Evolutionary conservation across 2,329 filamentous ascomycete genomes (phyloP), one percentile per base, ranked within the genome.

Genomic region (Alternaria burnsii): DNA sequence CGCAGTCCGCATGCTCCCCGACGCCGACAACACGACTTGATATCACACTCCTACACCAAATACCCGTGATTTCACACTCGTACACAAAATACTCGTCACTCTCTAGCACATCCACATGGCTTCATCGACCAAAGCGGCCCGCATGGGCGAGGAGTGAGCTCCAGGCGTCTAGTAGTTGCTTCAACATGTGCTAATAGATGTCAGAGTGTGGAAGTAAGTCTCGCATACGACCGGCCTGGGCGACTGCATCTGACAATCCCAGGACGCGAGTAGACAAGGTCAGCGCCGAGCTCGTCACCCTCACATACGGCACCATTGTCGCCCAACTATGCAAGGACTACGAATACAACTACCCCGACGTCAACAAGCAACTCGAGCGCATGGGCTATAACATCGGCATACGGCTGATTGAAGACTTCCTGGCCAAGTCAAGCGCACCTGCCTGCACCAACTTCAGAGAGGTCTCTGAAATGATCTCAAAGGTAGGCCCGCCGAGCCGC

Each of bases 351-450:
- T 99, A 99, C 77, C 84, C 88, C 52, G 93, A 98, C 78, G 94
- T 99, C 77, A 99, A 99, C 82, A 93, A 94, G 79, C 95, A 99
- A 79, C 86, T 99, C 44, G 95, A 99, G 77, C 96, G 94, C 82
- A 99, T 99, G 95, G 95, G 95, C 56, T 97, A 98, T 82, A 98
- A 98, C 75, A 99, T 99, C 67, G 95, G 95, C 28, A 85, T 98
- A 75, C 91, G 95, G 38, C 82, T 99, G 68, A 97, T 99, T 70
- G 95, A 99, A 73, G 95, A 99, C 81, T 99, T 97, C 75, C 88
- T 99, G 18, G 95, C 95, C 72, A 98, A 97, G 80, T 95, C 93
- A 5, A 94, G 93, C 71, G 93, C 91, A 2, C 92, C 93, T 70
- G 87, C 93, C 66, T 99, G 95, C 80, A 86, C 88, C 70, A 98